Base-by-base conservation (phyloP, 1,284 basidiomycete species). In the Coniophora puteana region DNA sequence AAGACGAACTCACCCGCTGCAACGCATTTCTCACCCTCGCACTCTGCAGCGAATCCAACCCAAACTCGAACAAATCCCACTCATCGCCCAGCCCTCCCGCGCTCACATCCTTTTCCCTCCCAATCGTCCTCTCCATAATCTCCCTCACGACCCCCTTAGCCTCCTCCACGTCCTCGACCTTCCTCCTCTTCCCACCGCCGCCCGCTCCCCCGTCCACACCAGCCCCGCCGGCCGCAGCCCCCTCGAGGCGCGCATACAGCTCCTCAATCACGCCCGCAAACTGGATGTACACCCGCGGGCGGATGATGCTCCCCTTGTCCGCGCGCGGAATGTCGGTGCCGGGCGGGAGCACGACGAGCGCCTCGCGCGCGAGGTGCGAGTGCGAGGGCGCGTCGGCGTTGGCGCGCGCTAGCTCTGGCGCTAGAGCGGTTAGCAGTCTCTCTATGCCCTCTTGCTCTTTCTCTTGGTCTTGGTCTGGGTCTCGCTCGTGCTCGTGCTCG, bases 21-120 rank as follows among this genome's bases (percentile, higher is more conserved):
- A 75, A 61, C 6, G 65, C 58, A 46, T 77, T 78, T 25, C 78
- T 59, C 23, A 83, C 69, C 18, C 76, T 62, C 4, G 72, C 71
- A 12, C 74, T 74, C 48, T 77, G 71, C 8, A 83, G 56, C 8
- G 77, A 81, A 53, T 80, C 75, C 27, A 83, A 65, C 18, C 78
- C 80, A 22, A 68, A 65, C 7, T 61, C 47, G 42, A 72, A 71
- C 14, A 69, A 38, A 41, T 70, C 65, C 17, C 59, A 52, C 8
- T 58, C 54, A 37, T 65, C 59, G 25, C 58, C 50, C 22, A 68
- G 52, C 11, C 50, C 44, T n/a, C n/a, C n/a, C n/a, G n/a, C n/a
- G n/a, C n/a, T n/a, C n/a, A n/a, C 45, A 14, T 47, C 47, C 2
- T 44, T 39, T 5, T 37, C 28, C 12, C 45, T 43, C 12, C 51